Conservation (phyloP, 1,284 basidiomycete genomes). For the Cutaneotrichosporon mucoides region DNA sequence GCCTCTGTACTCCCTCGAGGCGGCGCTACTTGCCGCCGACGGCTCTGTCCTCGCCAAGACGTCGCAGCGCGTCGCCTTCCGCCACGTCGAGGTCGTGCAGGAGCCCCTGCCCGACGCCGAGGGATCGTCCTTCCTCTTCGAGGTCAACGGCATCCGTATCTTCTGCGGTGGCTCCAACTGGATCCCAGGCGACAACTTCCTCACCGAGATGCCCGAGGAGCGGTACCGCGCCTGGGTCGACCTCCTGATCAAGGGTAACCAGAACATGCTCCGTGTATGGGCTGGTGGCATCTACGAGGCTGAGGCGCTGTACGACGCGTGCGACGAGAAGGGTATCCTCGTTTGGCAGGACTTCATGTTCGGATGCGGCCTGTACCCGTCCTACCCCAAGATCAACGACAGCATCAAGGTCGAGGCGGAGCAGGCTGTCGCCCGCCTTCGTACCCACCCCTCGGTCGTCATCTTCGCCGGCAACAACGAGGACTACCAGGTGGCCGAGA, state of each 20-base stretch:
- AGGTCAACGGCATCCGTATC: conserved; percentile 78
- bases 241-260: conserved; percentile 52
- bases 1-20: conserved; percentile 64
- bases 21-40: conserved; percentile 50
- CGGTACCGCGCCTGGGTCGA: conserved; percentile 52
- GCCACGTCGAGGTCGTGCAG: conserved; percentile 68
- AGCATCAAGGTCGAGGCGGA: conserved; percentile 52
- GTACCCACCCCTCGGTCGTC: conserved; percentile 59
- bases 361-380: conserved; percentile 58
- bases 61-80: conserved; percentile 60
- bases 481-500: conserved; percentile 66
- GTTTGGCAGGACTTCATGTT: conserved; percentile 56
- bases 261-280: conserved; percentile 57
- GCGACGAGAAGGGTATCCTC: conserved; percentile 64
- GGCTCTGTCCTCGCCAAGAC: conserved; percentile 21
- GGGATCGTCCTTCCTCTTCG: conserved; percentile 78
- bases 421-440: conserved; percentile 50
- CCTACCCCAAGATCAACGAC: conserved; percentile 50
- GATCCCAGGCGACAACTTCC: conserved; percentile 85
- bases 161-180: conserved; percentile 91
- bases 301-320: conserved; percentile 52
- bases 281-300: conserved; percentile 55
- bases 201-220: conserved; percentile 63
- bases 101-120: conserved; percentile 54
- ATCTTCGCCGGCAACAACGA: conserved; percentile 91